Percentiles rank a stretch among this genome's conserved stretches.
Evolutionary conservation across 768 basidiomycete species (phyloP).

Genomic region (Lanmaoa pseudosensibilis): DNA sequence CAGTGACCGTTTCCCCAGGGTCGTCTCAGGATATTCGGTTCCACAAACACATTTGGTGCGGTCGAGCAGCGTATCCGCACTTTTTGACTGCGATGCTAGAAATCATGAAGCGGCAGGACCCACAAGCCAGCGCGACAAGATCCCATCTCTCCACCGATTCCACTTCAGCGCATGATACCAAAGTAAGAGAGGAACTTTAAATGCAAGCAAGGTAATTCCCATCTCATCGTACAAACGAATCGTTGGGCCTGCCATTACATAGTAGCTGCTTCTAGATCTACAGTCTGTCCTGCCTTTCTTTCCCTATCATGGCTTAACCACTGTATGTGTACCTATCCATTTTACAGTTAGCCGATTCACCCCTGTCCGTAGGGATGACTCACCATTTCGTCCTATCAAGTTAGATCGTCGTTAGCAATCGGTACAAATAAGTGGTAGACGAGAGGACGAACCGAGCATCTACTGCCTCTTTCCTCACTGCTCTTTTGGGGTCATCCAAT

Average conservation of each 20-base stretch:
- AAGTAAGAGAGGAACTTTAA: neutral
- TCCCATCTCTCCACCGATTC: neutral
- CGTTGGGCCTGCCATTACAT: neutral
- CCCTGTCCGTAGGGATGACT: neutral
- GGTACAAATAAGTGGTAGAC: neutral
- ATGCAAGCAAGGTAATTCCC: neutral
- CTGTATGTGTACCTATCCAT: constrained; percentile 30
- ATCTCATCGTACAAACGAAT: neutral
- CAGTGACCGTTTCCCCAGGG: too few species aligned
- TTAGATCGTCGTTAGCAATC: constrained; percentile 3
- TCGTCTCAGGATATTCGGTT: too few species aligned
- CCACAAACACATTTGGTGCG: neutral
- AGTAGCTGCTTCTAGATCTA: neutral
- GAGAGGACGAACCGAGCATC: constrained; percentile 55
- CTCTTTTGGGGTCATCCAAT: constrained; percentile 86
- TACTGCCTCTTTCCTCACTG: constrained; percentile 86
- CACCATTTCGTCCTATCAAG: constrained; percentile 31
- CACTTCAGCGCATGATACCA: neutral
- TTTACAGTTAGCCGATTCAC: neutral
- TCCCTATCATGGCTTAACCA: constrained; percentile 11
- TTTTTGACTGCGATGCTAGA: neutral
- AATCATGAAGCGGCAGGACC: neutral
- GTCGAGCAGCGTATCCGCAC: neutral
- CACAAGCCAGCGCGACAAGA: neutral
- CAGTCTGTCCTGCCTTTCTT: neutral